These are phyloP conservation scores for Pythium dissotocum DNA, from an alignment of 352 stramenopile genomes.

Conservation along the genomic window DNA sequence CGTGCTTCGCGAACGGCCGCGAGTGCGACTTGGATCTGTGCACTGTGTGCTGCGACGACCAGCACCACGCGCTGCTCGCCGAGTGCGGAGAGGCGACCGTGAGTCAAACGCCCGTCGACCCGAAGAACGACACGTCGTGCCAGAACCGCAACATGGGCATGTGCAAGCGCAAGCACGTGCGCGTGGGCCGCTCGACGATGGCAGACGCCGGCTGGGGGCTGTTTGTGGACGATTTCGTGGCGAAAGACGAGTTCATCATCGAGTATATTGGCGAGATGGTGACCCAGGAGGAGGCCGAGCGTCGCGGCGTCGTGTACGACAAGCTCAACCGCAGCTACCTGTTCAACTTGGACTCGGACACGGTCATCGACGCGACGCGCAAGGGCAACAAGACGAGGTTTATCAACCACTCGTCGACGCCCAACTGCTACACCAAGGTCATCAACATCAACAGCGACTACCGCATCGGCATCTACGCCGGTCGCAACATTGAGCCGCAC, in stretches of 20 bases:
- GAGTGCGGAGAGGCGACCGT: not conserved
- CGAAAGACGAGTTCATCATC: conserved; percentile 93
- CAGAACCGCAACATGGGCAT: conserved; percentile 68
- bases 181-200: conserved; percentile 82
- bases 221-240: conserved; percentile 86
- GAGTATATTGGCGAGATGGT: conserved; percentile 96
- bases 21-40: conserved; percentile 96
- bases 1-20: conserved; percentile 87
- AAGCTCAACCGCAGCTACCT: conserved; percentile 90
- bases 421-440: conserved; percentile 90
- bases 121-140: conserved; percentile 39
- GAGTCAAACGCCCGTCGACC: not conserved
- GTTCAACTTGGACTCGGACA: conserved; percentile 94
- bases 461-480: conserved; percentile 92
- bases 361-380: conserved; percentile 90
- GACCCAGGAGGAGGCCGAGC: conserved; percentile 89
- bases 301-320: conserved; percentile 87
- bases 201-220: conserved; percentile 89
- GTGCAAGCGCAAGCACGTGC: conserved; percentile 57
- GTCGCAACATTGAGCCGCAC: conserved; percentile 85
- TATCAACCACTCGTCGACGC: conserved; percentile 86
- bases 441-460: conserved; percentile 92
- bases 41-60: conserved; percentile 64
- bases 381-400: conserved; percentile 96
- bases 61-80: conserved; percentile 24